Percentiles rank a stretch among this genome's conserved stretches.
phyloP scores from a whole-genome alignment of 805 yeast genomes.

The Candida nanaspora region DNA sequence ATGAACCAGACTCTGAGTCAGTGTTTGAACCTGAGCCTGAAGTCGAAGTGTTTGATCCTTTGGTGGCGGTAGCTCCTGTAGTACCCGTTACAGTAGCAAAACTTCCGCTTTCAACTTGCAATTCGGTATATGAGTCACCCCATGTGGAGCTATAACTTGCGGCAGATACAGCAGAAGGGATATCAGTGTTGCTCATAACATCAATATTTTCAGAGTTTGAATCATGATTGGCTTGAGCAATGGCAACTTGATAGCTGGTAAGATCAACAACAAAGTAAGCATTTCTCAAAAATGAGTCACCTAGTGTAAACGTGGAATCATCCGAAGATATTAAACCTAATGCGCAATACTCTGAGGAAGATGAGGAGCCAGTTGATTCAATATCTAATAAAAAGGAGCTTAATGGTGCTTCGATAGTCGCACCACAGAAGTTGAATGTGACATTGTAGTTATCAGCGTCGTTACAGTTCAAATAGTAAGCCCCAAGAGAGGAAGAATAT shows the following conservation, averaged over 20 bases:
- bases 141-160: constrained; percentile 38
- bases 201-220: constrained; percentile 23
- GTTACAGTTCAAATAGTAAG: constrained; percentile 40
- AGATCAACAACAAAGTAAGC: constrained; percentile 52
- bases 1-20: not conserved
- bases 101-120: not conserved
- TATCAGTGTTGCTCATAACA: constrained; percentile 30
- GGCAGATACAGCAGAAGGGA: constrained; percentile 49
- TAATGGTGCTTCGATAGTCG: constrained; percentile 45
- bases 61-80: not conserved
- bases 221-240: constrained; percentile 38
- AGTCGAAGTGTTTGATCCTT: not conserved
- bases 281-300: constrained; percentile 45
- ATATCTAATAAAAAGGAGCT: constrained; percentile 15
- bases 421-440: constrained; percentile 52
- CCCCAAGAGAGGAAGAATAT: constrained; percentile 34
- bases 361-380: constrained; percentile 7
- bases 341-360: constrained; percentile 31
- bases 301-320: constrained; percentile 34
- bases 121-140: constrained; percentile 8
- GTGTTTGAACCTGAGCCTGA: not conserved
- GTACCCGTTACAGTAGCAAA: not conserved
- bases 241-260: constrained; percentile 33
- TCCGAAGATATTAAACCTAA: constrained; percentile 32
- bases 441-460: constrained; percentile 21